Percentiles rank a stretch among this genome's conserved stretches.
Evolutionary conservation across 208 protist species (phyloP).

Genomic region (Leishmania tarentolae): DNA sequence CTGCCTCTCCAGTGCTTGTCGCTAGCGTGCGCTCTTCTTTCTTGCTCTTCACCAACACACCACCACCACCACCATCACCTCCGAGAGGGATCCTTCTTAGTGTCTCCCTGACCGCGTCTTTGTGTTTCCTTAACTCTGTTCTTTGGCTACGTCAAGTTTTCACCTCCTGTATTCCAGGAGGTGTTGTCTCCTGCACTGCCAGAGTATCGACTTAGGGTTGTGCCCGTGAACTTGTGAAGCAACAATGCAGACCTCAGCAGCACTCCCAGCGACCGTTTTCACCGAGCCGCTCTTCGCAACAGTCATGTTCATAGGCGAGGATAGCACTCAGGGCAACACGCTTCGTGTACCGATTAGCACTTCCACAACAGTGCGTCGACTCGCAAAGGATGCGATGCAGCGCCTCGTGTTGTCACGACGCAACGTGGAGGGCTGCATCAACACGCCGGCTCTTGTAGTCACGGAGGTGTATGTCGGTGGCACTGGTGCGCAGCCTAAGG

Average conservation of each 20-base stretch:
- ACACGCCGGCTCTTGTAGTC: conserved; percentile 45
- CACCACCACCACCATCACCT: background rate
- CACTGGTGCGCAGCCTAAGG: conserved; percentile 40
- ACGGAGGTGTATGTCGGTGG: conserved; percentile 76
- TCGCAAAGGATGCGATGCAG: conserved; percentile 85
- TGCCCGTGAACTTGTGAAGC: background rate
- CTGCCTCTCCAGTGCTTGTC: background rate
- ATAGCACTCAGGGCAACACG: conserved; percentile 39
- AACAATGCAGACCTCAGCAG: background rate
- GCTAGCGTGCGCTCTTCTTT: background rate
- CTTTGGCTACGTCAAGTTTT: background rate
- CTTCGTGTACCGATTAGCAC: conserved; percentile 78
- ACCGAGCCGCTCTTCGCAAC: conserved; percentile 76
- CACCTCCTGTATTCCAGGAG: background rate
- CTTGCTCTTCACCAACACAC: background rate
- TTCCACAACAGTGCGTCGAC: conserved; percentile 68
- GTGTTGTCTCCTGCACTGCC: background rate
- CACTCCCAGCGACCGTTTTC: background rate
- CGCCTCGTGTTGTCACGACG: conserved; percentile 63
- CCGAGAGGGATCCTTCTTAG: background rate
- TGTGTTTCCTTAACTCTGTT: background rate
- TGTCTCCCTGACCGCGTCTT: background rate
- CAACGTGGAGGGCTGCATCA: conserved; percentile 7
- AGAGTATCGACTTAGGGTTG: background rate
- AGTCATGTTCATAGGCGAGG: conserved; percentile 60